Evolutionary conservation across 371 early-diverging fungal species (phyloP).

Genomic region (Rhizopus sp.): DNA sequence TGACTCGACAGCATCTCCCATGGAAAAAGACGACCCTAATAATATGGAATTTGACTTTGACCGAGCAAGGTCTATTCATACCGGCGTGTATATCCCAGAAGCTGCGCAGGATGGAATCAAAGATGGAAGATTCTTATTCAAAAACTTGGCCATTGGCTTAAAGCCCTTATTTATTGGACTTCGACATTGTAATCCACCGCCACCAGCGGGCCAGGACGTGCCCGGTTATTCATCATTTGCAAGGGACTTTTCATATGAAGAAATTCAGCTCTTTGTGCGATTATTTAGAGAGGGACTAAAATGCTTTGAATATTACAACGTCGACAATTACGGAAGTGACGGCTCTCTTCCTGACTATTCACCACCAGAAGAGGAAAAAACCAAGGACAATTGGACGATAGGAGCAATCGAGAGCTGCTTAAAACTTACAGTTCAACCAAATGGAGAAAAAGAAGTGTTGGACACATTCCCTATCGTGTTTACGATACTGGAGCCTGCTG

Average conservation of each 20-base stretch:
- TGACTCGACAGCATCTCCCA: not conserved
- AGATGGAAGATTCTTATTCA: constrained; percentile 81
- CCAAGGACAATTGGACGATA: constrained; percentile 19
- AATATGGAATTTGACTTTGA: constrained; percentile 80
- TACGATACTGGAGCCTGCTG: constrained; percentile 83
- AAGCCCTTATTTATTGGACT: constrained; percentile 83
- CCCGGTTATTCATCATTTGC: constrained; percentile 44
- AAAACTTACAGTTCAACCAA: constrained; percentile 56
- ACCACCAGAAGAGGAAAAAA: constrained; percentile 20
- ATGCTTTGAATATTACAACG: constrained; percentile 86
- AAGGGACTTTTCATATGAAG: constrained; percentile 69
- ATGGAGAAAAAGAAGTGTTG: constrained; percentile 86
- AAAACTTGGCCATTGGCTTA: constrained; percentile 83
- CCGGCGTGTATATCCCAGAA: constrained; percentile 63
- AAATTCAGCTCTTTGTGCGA: constrained; percentile 64
- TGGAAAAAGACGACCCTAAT: not conserved
- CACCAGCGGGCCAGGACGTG: constrained; percentile 31
- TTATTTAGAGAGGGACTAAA: constrained; percentile 85
- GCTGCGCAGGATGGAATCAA: constrained; percentile 73
- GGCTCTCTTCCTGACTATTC: constrained; percentile 35
- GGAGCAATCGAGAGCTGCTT: constrained; percentile 32
- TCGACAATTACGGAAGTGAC: constrained; percentile 68
- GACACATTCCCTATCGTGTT: constrained; percentile 92
- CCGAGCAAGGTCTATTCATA: constrained; percentile 76
- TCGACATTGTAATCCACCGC: constrained; percentile 70